Conservation (phyloP, 106 monocot genomes). For the Dactylorhiza incarnata region DNA sequence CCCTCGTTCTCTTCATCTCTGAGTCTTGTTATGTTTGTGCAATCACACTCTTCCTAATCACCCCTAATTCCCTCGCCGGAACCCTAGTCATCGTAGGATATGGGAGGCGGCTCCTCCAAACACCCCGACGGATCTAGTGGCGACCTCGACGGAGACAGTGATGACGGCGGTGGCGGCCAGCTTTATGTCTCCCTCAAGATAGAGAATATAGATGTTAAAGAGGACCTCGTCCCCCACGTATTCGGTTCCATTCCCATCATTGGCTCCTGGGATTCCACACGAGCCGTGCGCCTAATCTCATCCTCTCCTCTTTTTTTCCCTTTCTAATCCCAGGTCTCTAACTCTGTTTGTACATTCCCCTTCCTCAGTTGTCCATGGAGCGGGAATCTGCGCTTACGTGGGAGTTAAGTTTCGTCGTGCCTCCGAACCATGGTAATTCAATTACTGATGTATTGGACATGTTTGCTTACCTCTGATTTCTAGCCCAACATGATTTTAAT, state of each 20-base stretch:
- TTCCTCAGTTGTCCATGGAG: slow-evolving; percentile 52
- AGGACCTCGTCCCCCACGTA: slow-evolving; percentile 56
- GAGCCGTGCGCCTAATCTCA: slow-evolving; percentile 31
- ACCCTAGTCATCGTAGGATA: slow-evolving; percentile 6
- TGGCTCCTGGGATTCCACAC: slow-evolving; percentile 69
- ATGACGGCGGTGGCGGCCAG: slow-evolving; percentile 28
- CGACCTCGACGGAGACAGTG: slow-evolving; percentile 2
- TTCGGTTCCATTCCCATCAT: slow-evolving; percentile 55
- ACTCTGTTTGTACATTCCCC: neutral
- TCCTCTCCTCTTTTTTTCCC: neutral
- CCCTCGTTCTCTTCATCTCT: neutral
- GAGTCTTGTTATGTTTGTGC: no score
- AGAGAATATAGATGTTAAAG: slow-evolving; percentile 29
- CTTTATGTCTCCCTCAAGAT: slow-evolving; percentile 75
- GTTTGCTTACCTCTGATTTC: neutral
- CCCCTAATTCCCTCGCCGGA: neutral
- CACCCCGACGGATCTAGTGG: slow-evolving; percentile 16
- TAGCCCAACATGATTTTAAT: no score
- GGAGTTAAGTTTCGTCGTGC: slow-evolving; percentile 84
- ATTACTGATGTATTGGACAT: neutral
- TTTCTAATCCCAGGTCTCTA: neutral
- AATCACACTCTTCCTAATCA: no score
- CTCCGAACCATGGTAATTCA: slow-evolving; percentile 64
- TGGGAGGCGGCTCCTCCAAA: slow-evolving; percentile 30
- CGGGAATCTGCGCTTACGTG: slow-evolving; percentile 67